These are phyloP conservation scores for Rauvolfia tetraphylla DNA, from an alignment of 257 asterid species.

Conservation along the genomic window DNA sequence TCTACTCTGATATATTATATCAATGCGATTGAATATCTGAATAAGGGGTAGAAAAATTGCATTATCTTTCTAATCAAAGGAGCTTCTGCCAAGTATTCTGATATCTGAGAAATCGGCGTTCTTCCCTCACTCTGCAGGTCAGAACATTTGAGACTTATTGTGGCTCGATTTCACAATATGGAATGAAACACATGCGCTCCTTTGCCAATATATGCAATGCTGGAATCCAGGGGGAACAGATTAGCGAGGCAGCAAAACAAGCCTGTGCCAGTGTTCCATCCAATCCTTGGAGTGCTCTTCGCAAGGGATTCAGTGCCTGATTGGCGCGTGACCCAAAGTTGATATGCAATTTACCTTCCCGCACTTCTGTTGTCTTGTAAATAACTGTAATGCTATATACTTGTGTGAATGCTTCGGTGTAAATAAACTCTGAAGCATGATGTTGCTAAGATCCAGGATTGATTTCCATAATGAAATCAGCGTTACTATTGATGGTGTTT, in stretches of 20 bases:
- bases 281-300: slow-evolving; percentile 73
- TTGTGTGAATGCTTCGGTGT: slow-evolving; percentile 31
- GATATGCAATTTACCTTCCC: background rate
- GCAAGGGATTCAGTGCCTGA: slow-evolving; percentile 84
- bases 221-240: slow-evolving; percentile 58
- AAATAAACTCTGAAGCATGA: slow-evolving; percentile 24
- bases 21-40: background rate
- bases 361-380: background rate
- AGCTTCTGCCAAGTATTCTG: background rate
- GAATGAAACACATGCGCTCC: slow-evolving; percentile 95
- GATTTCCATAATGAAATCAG: background rate
- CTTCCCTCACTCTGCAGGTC: slow-evolving; percentile 16
- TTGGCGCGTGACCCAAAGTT: background rate
- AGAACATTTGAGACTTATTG: slow-evolving; percentile 65
- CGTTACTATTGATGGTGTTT: background rate
- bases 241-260: slow-evolving; percentile 82
- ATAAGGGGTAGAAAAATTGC: background rate
- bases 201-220: slow-evolving; percentile 87
- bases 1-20: background rate
- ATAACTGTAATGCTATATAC: background rate
- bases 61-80: background rate
- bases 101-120: background rate
- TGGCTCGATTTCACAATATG: slow-evolving; percentile 87
- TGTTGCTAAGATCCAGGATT: background rate
- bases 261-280: slow-evolving; percentile 74